Conservation (phyloP, 441 rosid species). For the Populus hybrid region DNA sequence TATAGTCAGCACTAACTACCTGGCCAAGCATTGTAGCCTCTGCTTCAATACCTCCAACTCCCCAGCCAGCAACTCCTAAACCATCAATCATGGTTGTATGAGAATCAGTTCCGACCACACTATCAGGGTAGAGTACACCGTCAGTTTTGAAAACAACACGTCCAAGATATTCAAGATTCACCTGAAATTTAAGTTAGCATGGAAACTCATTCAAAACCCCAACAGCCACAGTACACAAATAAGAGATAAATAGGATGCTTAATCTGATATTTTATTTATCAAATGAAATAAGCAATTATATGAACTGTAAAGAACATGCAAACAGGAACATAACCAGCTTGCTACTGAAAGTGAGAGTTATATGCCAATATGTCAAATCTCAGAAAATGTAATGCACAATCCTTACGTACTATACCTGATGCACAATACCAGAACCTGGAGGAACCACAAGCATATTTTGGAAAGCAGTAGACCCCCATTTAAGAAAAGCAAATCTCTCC, state of each 20-base stretch:
- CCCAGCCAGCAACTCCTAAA: conserved; percentile 99
- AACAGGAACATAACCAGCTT: background rate
- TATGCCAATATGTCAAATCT: background rate
- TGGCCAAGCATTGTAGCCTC: conserved; percentile 99
- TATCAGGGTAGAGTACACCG: conserved; percentile 85
- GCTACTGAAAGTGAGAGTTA: background rate
- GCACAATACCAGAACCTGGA: conserved; percentile 99
- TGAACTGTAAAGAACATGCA: conserved; percentile 6
- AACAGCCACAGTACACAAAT: background rate
- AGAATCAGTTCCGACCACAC: conserved; percentile 98
- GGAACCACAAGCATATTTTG: conserved; percentile 98
- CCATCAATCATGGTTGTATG: conserved; percentile 99
- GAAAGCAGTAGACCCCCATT: conserved; percentile 96
- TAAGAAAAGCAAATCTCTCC: conserved; percentile 96
- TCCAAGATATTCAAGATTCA: conserved; percentile 97
- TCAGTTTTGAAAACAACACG: conserved; percentile 89
- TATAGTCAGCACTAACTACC: conserved; percentile 39
- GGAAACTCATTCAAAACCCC: conserved; percentile 13
- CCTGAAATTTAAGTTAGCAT: conserved; percentile 47
- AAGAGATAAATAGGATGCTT: background rate
- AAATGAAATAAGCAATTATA: conserved; percentile 5
- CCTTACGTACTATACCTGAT: conserved; percentile 58
- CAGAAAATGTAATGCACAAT: background rate
- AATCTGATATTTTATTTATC: background rate
- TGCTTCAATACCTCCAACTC: conserved; percentile 99